Base-by-base conservation (phyloP, 176 grass and related monocot genomes). In the Dendrocalamus sinicus region DNA sequence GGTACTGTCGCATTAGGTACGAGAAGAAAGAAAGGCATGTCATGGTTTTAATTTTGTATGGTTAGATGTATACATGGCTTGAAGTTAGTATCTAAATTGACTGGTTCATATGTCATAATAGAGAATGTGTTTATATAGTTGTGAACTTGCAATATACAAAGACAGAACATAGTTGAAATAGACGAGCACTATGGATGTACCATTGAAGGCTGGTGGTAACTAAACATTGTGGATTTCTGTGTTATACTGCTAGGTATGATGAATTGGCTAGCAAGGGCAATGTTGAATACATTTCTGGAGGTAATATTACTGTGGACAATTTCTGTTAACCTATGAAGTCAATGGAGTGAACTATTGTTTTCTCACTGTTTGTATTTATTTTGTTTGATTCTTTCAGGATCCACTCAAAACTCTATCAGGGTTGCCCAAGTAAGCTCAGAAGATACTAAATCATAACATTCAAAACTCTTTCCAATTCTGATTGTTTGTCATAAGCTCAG, bases 281-380 rank as follows among this genome's bases (percentile, higher is more conserved):
- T 65, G 90, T 92, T 70, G 93, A 92, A 77, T 95, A 91, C 76
- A 95, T 92, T 71, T 90, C 93, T 79, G 90, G 93, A 85, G 93
- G 93, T 95, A 89, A 40, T 44, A 57, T 89, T 59, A 16, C 7
- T 1, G 4, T 35, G 32, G 32, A 35, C 32, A 35, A 35, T 35
- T 35, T 35, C 2, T 73, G 55, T 43, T 80, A 13, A 39, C 19
- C 0, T 37, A 43, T 22, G 12, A 65, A 43, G 7, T 81, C 7
- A 63, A 66, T 65, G 65, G 16, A 30, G 19, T 9, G 12, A 66
- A 30, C 4, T 72, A 46, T 20, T 72, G 44, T 43, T 32, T 35
- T 35, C 32, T 55, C 26, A 40, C 89, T 12, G 51, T 87, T 26
- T 22, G 7, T 80, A 35, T 35, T 35, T 35, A 35, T 35, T 35